Evolutionary conservation across 2,329 filamentous ascomycete genomes (phyloP).

Genomic region (Apiospora sp.): DNA sequence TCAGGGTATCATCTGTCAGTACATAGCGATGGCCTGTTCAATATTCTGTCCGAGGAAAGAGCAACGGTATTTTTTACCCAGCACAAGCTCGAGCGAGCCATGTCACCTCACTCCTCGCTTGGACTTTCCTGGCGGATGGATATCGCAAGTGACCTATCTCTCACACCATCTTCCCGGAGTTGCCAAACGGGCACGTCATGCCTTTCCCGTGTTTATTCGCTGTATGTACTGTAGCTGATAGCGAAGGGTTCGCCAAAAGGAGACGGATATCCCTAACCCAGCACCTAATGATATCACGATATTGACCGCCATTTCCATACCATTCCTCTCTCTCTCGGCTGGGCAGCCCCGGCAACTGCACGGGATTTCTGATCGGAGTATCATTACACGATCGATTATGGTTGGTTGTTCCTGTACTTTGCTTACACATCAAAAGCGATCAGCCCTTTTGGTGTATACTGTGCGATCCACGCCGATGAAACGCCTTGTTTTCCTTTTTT

Average conservation of each 20-base stretch:
- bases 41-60: neutral
- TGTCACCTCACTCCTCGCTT: neutral
- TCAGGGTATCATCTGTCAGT: neutral
- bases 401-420: neutral
- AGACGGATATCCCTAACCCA: constrained; percentile 3
- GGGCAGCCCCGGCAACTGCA: neutral
- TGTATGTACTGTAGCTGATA: neutral
- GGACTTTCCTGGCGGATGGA: neutral
- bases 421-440: neutral
- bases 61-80: neutral
- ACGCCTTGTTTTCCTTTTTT: neutral
- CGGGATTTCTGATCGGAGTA: neutral
- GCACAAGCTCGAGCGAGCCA: neutral
- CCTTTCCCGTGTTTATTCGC: neutral
- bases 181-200: neutral
- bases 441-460: neutral
- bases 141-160: neutral
- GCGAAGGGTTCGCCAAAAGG: constrained; percentile 5
- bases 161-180: neutral
- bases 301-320: neutral
- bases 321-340: neutral
- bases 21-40: neutral
- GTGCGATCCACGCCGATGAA: constrained; percentile 5
- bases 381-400: neutral
- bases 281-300: constrained; percentile 6